Percentiles rank a stretch among this genome's conserved stretches.
These are phyloP conservation scores for Tuber brumale DNA, from an alignment of 495 filamentous ascomycete species.

Conservation along the genomic window DNA sequence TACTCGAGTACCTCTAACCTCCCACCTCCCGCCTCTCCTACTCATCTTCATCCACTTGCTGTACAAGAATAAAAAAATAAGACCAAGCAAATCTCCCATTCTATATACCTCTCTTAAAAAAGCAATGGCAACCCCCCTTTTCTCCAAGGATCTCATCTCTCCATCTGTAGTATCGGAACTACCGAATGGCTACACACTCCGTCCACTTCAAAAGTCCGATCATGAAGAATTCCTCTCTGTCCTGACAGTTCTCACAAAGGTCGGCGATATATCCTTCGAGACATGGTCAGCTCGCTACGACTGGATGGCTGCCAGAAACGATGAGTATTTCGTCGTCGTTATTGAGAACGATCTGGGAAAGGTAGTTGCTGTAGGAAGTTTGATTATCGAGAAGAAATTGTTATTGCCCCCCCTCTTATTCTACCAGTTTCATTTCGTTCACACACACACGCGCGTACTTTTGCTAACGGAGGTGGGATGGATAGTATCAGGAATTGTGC, in stretches of 20 bases:
- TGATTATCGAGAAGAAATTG: conserved; percentile 85
- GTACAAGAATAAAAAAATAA: not conserved
- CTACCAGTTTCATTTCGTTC: not conserved
- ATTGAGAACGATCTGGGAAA: conserved; percentile 60
- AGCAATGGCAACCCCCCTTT: conserved; percentile 30
- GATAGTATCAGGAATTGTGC: conserved; percentile 64
- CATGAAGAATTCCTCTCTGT: conserved; percentile 83
- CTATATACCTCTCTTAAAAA: not conserved
- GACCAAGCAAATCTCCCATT: not conserved
- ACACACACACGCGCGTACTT: not conserved
- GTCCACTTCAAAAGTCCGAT: conserved; percentile 71
- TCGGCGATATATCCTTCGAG: conserved; percentile 75
- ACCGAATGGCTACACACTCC: conserved; percentile 73
- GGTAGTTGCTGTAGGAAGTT: conserved; percentile 77
- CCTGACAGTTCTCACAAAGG: conserved; percentile 81
- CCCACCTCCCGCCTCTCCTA: not conserved
- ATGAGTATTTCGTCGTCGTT: conserved; percentile 77
- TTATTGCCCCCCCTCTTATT: conserved; percentile 43
- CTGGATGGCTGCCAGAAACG: conserved; percentile 71
- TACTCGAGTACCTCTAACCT: not conserved
- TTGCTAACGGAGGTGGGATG: conserved; percentile 2
- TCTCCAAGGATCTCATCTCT: conserved; percentile 61
- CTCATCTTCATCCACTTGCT: not conserved
- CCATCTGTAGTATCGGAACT: conserved; percentile 62
- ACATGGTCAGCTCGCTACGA: conserved; percentile 73